A percentile compares a stretch with the other conserved stretches of the same genome.
Conservation (phyloP, 257 asterid species). For the Solanum pimpinellifolium region DNA sequence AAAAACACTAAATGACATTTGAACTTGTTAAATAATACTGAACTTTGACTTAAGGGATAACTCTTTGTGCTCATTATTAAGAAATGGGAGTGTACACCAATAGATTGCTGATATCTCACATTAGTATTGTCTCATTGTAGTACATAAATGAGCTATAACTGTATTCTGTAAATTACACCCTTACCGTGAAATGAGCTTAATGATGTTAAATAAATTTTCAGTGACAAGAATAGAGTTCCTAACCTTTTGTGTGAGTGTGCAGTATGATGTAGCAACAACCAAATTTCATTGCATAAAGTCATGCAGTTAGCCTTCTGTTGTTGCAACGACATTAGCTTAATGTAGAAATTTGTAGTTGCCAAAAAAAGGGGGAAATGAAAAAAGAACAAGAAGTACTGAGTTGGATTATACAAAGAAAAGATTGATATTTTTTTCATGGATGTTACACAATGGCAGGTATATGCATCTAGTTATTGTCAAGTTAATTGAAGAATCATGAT, state of each 20-base stretch:
- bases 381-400: not conserved
- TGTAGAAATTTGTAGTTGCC: not conserved
- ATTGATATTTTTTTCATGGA: not conserved
- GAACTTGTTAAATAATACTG: not conserved
- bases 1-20: not conserved
- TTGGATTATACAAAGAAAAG: not conserved
- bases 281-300: not conserved
- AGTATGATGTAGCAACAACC: not conserved
- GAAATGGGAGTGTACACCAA: not conserved
- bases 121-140: not conserved
- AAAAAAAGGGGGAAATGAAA: not conserved
- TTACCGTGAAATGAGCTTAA: not conserved
- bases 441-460: not conserved
- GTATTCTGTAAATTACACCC: not conserved
- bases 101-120: not conserved
- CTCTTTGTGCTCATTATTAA: not conserved
- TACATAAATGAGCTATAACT: not conserved
- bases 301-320: not conserved
- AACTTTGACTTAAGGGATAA: not conserved
- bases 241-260: not conserved
- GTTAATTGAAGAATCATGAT: not conserved
- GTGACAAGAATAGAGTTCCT: not conserved
- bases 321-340: not conserved
- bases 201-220: not conserved
- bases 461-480: not conserved